Base-by-base conservation (phyloP, 257 asterid species). In the Fraxinus anomala region DNA sequence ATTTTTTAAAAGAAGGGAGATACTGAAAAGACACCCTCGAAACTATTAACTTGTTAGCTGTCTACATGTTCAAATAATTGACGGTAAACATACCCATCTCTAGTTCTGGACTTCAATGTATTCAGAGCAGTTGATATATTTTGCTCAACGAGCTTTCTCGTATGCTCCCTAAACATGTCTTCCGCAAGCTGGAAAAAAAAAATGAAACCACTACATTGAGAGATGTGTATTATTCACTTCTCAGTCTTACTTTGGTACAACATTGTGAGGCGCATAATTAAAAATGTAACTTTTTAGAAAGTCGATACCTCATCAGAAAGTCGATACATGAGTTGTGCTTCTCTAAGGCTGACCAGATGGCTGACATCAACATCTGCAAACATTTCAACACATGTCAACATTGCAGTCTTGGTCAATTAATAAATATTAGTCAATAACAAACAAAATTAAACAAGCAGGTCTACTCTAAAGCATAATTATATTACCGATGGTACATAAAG, bases 141-240 rank as follows among this genome's bases (percentile, higher is more conserved):
- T 83, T 86, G 87, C 85, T 93, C 98, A 75, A 84, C 95, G 80
- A 93, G 89, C 90, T 91, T 93, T 87, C 98, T 89, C 16, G 92
- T 87, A 86, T 89, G 94, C 88, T 93, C 96, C 87, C 93, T 92
- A 83, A 96, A 92, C 97, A 91, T 88, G 77, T 88, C 97, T 75
- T 80, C 97, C 77, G 98, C 97, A 82, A 93, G 91, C 99, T 96
- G 87, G 81, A 85, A 59, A 11, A 37, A 76, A 44, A 28, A 59
- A 68, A 39, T 70, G 73, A 36, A 83, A 66, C 65, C 30, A 4
- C 47, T 72, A 54, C 49, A 49, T 21, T 72, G 68, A 82, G 73
- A 82, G 42, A 61, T 40, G 4, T 17, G 42, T 24, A 34, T 68
- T 67, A 28, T 74, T 59, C 81, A 73, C 68, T 47, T 70, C 72